phyloP scores from a whole-genome alignment of 2,329 filamentous ascomycete genomes.

The Pseudocercospora fijiensis region DNA sequence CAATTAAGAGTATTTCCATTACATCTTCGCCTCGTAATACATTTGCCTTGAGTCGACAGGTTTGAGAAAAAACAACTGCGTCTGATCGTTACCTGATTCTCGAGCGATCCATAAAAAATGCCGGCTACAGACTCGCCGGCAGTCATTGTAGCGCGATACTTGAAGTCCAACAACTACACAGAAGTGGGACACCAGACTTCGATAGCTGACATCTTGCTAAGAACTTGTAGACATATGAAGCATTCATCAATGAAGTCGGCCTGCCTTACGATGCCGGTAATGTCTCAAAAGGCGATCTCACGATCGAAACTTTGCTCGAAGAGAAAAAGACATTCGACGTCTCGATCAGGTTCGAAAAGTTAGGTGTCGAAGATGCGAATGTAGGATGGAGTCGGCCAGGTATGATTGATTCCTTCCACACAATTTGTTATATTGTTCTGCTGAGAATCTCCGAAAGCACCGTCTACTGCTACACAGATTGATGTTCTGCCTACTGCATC shows the following conservation, averaged over 20 bases:
- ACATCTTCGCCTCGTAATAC: not conserved
- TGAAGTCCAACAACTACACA: conserved; percentile 40
- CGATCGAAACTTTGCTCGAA: conserved; percentile 59
- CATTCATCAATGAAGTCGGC: conserved; percentile 59
- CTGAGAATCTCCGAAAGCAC: conserved; percentile 12
- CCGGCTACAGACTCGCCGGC: conserved; percentile 38
- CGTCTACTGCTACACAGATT: conserved; percentile 40
- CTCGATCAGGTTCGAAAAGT: conserved; percentile 56
- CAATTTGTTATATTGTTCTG: not conserved
- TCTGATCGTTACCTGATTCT: not conserved
- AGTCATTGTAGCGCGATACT: conserved; percentile 40
- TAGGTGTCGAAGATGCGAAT: conserved; percentile 47
- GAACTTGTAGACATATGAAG: conserved; percentile 51
- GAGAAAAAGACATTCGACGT: conserved; percentile 61
- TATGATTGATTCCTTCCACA: conserved; percentile 36
- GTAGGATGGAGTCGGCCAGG: conserved; percentile 50
- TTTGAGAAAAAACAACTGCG: not conserved
- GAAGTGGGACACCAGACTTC: conserved; percentile 30
- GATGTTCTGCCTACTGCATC: conserved; percentile 48
- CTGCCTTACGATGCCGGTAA: conserved; percentile 53
- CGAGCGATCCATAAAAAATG: conserved; percentile 27
- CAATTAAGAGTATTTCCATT: conserved; percentile 8
- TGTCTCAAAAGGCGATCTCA: conserved; percentile 48
- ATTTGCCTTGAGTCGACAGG: not conserved
- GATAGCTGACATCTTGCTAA: conserved; percentile 23